Conservation (phyloP, 768 basidiomycete species). For the Rossbeevera mucosa region DNA sequence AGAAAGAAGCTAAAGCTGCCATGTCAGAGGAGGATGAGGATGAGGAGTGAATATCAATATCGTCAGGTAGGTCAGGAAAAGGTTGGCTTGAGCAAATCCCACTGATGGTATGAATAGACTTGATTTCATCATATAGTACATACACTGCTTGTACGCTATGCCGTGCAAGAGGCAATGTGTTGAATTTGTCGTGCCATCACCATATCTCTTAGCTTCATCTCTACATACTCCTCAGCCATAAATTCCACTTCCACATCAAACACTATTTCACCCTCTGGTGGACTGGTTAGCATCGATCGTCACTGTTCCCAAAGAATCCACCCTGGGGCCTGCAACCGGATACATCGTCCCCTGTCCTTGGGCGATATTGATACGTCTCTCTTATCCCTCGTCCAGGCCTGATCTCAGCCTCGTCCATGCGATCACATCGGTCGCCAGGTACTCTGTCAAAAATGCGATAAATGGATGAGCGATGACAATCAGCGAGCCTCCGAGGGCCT, state of each 20-base stretch:
- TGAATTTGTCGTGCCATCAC: constrained; percentile 21
- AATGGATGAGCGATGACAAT: too few relatives aligned
- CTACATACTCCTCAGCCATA: constrained; percentile 47
- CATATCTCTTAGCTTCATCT: constrained; percentile 41
- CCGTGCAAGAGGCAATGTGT: neutral
- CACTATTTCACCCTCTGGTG: constrained; percentile 46
- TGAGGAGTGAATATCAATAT: constrained; percentile 32
- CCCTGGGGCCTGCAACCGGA: constrained; percentile 28
- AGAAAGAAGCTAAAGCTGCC: constrained; percentile 40
- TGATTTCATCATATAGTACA: neutral
- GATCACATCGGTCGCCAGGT: neutral
- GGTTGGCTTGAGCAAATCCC: neutral
- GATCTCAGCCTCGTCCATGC: constrained; percentile 43
- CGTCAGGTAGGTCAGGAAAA: neutral
- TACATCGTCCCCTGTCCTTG: constrained; percentile 27
- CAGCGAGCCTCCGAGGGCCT: too few relatives aligned
- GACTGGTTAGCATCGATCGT: constrained; percentile 49
- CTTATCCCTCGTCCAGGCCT: constrained; percentile 29
- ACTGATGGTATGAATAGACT: neutral
- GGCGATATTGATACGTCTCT: constrained; percentile 28
- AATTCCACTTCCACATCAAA: constrained; percentile 53
- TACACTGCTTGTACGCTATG: neutral
- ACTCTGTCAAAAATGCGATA: too few relatives aligned
- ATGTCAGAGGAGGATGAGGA: constrained; percentile 46
- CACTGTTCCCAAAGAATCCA: constrained; percentile 47